These are phyloP conservation scores for Zoysia japonica DNA, from an alignment of 176 grass and related monocot species.

Conservation along the genomic window DNA sequence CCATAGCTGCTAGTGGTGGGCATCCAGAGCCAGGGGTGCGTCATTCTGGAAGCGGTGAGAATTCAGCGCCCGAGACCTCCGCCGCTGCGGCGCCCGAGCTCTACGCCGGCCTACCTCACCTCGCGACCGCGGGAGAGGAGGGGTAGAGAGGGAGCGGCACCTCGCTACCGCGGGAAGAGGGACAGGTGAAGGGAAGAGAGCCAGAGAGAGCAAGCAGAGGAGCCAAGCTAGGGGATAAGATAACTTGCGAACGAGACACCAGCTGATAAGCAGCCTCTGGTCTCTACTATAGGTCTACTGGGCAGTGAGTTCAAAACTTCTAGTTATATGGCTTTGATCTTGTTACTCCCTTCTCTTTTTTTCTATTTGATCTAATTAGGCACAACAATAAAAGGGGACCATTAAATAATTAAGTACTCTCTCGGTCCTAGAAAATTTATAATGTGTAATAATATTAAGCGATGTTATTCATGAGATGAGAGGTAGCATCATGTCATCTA, in stretches of 20 bases:
- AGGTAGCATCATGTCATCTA: too few species aligned
- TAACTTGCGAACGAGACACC: too few species aligned
- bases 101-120: conserved; percentile 7
- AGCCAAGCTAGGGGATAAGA: too few species aligned
- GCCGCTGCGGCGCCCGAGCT: background rate
- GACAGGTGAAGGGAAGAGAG: background rate
- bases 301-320: background rate
- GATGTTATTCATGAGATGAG: too few species aligned
- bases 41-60: background rate
- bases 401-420: too few species aligned
- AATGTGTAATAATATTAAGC: too few species aligned
- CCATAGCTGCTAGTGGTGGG: conserved; percentile 16
- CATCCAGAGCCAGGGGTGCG: conserved; percentile 1
- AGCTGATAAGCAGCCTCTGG: too few species aligned
- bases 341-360: background rate
- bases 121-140: background rate
- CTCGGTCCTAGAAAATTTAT: too few species aligned
- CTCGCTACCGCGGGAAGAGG: background rate
- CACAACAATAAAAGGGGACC: too few species aligned
- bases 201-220: background rate
- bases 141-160: background rate
- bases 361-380: too few species aligned
- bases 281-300: background rate
- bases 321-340: background rate
- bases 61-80: background rate